Evolutionary conservation across 257 asterid species (phyloP).

Genomic region (Jacaranda mimosifolia): DNA sequence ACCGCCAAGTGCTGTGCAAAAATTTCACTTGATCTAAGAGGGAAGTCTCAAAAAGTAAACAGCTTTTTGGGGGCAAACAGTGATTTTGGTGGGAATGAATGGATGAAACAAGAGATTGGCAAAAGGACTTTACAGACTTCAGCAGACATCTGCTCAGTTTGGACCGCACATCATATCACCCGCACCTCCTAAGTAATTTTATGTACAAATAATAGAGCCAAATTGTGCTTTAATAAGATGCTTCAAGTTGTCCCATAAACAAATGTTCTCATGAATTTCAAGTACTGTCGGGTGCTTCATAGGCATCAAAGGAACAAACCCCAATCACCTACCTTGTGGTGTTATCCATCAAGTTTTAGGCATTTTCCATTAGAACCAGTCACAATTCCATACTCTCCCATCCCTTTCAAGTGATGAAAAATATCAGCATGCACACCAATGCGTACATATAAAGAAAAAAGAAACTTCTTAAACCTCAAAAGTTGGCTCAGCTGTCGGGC

Average conservation of each 20-base stretch:
- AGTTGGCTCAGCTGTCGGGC: conserved; percentile 92
- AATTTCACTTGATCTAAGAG: too few relatives aligned
- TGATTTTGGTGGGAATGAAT: background rate
- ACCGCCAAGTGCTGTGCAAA: background rate
- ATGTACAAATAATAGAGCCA: background rate
- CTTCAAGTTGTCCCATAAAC: background rate
- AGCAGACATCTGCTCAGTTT: background rate
- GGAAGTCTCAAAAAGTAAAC: too few relatives aligned
- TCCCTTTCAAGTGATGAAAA: background rate
- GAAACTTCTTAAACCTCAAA: conserved; percentile 68
- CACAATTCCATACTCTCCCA: background rate
- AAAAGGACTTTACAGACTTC: background rate
- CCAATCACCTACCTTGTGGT: background rate
- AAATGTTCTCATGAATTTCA: background rate
- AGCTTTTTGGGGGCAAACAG: background rate
- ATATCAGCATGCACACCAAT: background rate
- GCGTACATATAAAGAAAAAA: background rate
- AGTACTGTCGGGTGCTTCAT: background rate
- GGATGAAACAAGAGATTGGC: background rate
- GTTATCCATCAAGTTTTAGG: background rate
- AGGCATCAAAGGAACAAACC: background rate
- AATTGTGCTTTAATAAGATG: background rate
- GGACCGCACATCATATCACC: background rate
- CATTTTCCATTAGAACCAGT: background rate
- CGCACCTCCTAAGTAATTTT: background rate